Evolutionary conservation across 2,329 filamentous ascomycete genomes (phyloP).

Genomic region (Blastomyces silverae): DNA sequence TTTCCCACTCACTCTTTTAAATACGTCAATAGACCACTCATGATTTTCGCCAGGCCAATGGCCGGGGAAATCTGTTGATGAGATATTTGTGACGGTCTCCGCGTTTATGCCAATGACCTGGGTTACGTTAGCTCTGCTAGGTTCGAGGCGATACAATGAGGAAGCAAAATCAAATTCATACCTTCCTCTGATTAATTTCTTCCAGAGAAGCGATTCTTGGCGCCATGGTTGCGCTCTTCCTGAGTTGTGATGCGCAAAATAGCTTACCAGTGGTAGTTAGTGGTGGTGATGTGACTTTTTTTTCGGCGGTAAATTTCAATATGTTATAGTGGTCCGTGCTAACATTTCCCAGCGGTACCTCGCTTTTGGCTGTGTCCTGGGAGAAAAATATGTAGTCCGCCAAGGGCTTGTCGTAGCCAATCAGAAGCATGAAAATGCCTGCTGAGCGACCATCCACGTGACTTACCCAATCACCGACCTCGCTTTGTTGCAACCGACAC

Average conservation of each 20-base stretch:
- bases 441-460: conserved; percentile 3
- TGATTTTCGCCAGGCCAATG: conserved; percentile 86
- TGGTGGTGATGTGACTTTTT: neutral
- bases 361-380: neutral
- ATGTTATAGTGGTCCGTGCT: neutral
- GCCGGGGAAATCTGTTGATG: conserved; percentile 84
- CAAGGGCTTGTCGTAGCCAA: neutral
- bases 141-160: neutral
- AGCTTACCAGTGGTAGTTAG: neutral
- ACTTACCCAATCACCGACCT: neutral
- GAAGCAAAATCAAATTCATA: conserved; percentile 21
- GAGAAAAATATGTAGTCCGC: conserved; percentile 4
- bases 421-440: neutral
- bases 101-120: conserved; percentile 80
- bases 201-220: conserved; percentile 39
- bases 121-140: neutral
- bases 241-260: conserved; percentile 11
- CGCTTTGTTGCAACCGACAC: conserved; percentile 2
- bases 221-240: conserved; percentile 35
- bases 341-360: conserved; percentile 1
- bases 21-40: conserved; percentile 67
- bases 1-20: conserved; percentile 48
- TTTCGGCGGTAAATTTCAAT: neutral
- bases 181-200: conserved; percentile 41
- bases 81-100: conserved; percentile 84